These are phyloP conservation scores for Nannochloris sp. DNA, from an alignment of 139 green algal genomes.

Conservation along the genomic window DNA sequence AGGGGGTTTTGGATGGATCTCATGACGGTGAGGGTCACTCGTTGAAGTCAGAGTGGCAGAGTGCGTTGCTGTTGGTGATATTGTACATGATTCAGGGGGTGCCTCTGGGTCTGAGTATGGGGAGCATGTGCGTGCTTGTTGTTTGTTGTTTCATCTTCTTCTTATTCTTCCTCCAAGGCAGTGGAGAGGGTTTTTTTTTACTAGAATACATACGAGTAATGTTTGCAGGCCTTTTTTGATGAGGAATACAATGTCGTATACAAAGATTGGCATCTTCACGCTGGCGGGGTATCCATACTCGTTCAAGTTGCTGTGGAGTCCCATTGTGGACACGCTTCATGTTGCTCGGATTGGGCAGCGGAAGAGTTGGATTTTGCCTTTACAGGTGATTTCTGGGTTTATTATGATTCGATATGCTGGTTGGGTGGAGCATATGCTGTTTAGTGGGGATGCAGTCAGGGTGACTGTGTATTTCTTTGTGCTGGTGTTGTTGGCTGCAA, in stretches of 20 bases:
- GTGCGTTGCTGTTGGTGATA: constrained; percentile 67
- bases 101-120: constrained; percentile 75
- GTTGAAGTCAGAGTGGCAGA: constrained; percentile 28
- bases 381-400: constrained; percentile 32
- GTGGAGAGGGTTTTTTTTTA: background rate
- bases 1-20: background rate
- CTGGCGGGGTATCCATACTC: constrained; percentile 82
- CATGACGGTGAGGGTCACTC: background rate
- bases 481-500: constrained; percentile 81
- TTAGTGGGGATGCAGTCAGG: constrained; percentile 44
- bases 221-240: constrained; percentile 73
- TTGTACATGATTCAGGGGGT: constrained; percentile 86
- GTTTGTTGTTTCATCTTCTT: too few species aligned
- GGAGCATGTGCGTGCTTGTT: constrained; percentile 54
- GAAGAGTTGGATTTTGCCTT: constrained; percentile 80
- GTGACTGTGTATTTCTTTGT: constrained; percentile 77
- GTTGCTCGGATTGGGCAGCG: constrained; percentile 44
- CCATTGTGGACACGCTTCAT: constrained; percentile 81
- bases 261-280: constrained; percentile 76
- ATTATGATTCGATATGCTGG: constrained; percentile 31
- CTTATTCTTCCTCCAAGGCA: too few species aligned
- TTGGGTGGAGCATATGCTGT: constrained; percentile 25
- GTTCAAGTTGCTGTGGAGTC: constrained; percentile 89
- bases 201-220: background rate
- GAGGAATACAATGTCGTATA: constrained; percentile 63